A percentile compares a stretch with the other conserved stretches of the same genome.
phyloP scores from a whole-genome alignment of 495 filamentous ascomycete species.

The Aspergillus biplanus region DNA sequence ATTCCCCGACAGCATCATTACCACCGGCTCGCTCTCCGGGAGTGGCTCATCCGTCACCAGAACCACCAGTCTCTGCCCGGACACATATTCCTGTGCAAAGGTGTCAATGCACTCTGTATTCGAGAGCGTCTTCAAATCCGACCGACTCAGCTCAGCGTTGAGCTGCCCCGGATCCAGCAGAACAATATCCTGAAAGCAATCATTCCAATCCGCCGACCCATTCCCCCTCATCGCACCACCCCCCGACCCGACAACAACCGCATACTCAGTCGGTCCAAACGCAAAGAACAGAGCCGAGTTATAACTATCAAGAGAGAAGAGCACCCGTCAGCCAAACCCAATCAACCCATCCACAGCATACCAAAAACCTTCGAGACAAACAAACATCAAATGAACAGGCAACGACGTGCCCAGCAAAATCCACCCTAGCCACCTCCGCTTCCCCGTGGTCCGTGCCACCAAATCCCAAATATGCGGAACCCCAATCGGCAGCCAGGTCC shows the following conservation, averaged over 20 bases:
- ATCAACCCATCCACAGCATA: too few species aligned
- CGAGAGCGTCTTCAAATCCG: neutral
- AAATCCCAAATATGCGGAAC: conserved; percentile 5
- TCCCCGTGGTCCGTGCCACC: neutral
- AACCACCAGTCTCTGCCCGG: neutral
- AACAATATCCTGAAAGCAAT: neutral
- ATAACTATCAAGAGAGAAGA: conserved; percentile 13
- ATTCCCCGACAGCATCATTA: neutral
- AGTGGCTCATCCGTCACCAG: conserved; percentile 3
- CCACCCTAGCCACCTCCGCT: conserved; percentile 1
- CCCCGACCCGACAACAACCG: neutral
- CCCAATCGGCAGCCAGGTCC: conserved; percentile 13
- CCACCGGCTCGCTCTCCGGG: conserved; percentile 4
- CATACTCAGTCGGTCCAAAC: conserved; percentile 9
- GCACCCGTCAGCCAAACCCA: neutral
- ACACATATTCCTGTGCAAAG: conserved; percentile 9
- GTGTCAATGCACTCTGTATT: conserved; percentile 6
- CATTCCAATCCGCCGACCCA: neutral
- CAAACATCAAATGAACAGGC: conserved; percentile 21
- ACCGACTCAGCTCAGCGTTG: neutral
- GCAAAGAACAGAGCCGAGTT: conserved; percentile 16
- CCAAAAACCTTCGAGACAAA: neutral
- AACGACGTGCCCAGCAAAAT: conserved; percentile 6
- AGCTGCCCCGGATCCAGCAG: neutral
- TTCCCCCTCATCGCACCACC: neutral